Conservation (phyloP, 352 stramenopile species). For the Phytophthora tentaculata region DNA sequence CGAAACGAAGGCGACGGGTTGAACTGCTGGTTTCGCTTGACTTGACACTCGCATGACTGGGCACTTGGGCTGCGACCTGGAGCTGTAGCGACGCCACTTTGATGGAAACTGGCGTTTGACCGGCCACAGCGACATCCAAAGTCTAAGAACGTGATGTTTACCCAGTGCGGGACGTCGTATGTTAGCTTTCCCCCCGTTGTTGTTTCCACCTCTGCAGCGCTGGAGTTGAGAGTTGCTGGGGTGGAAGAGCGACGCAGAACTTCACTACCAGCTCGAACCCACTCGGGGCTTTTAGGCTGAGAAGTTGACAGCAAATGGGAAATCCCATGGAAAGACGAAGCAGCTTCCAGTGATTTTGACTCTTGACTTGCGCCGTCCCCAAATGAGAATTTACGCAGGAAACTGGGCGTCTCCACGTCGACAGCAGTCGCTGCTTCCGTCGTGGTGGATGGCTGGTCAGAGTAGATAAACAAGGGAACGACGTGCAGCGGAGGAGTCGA, state of each 20-base stretch:
- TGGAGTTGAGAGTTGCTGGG: slow-evolving; percentile 6
- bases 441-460: slow-evolving; percentile 11
- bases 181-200: slow-evolving; percentile 17
- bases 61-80: slow-evolving; percentile 4
- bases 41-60: slow-evolving; percentile 56
- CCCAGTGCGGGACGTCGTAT: slow-evolving; percentile 96
- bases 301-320: slow-evolving; percentile 23
- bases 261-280: slow-evolving; percentile 23
- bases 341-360: slow-evolving; percentile 25
- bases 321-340: slow-evolving; percentile 21
- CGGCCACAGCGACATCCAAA: slow-evolving; percentile 67
- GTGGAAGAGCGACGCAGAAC: slow-evolving; percentile 17
- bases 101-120: slow-evolving; percentile 7
- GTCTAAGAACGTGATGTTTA: slow-evolving; percentile 90
- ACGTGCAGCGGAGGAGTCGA: slow-evolving; percentile 95
- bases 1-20: slow-evolving; percentile 68
- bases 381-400: slow-evolving; percentile 28
- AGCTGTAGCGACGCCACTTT: neutral
- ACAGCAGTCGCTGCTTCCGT: neutral
- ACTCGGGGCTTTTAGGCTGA: slow-evolving; percentile 33
- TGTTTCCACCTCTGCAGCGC: neutral
- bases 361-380: slow-evolving; percentile 23
- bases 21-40: slow-evolving; percentile 51
- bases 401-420: slow-evolving; percentile 15
- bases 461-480: slow-evolving; percentile 97